Evolutionary conservation across 73 alveolate species (phyloP), one percentile per base, ranked within the genome.

Genomic region (Stentor coeruleus): DNA sequence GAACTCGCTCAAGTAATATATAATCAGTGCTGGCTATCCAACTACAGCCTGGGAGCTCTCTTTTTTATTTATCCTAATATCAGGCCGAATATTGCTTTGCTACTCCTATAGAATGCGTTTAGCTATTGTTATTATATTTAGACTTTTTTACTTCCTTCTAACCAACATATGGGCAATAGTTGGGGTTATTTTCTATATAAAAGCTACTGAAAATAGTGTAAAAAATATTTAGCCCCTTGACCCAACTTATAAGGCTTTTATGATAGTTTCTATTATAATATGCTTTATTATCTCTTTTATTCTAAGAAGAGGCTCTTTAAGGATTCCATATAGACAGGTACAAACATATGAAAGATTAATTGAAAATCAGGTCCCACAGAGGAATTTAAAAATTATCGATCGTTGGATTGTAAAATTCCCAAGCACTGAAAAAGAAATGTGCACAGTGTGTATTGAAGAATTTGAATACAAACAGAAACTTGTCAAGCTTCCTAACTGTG

Each of bases 361-460:
- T 20, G 66, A 11, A 6, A 20, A 6, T 6, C 6, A 49, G 6
- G 66, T 11, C 66, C 66, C 66, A 11, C 28, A 49, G 28, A 60
- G 80, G 28, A 60, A 60, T 60, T 2, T 36, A 14, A 75, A 75
- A 20, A 75, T 26, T 1, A 15, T 75, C 33, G 38, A 40, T 15
- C 38, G 26, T 20, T 75, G 59, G 38, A 75, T n/a, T 20, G 66
- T 75, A 20, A 39, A 75, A 75, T 75, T n/a, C 38, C n/a, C 15
- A 38, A 59, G 38, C 57, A 59, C 81, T 38, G 74, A 59, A 76
- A 66, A 90, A 76, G 90, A 90, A n/a, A 59, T 38, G 83, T 90
- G 95, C 76, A 83, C 92, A 2, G 86, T 90, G 38, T 90, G 95
- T 82, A 73, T 82, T 77, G 86, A 58, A 41, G 91, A 90, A 59